These are phyloP conservation scores for Exophiala alcalophila DNA, from an alignment of 2,329 filamentous ascomycete genomes.

Conservation along the genomic window DNA sequence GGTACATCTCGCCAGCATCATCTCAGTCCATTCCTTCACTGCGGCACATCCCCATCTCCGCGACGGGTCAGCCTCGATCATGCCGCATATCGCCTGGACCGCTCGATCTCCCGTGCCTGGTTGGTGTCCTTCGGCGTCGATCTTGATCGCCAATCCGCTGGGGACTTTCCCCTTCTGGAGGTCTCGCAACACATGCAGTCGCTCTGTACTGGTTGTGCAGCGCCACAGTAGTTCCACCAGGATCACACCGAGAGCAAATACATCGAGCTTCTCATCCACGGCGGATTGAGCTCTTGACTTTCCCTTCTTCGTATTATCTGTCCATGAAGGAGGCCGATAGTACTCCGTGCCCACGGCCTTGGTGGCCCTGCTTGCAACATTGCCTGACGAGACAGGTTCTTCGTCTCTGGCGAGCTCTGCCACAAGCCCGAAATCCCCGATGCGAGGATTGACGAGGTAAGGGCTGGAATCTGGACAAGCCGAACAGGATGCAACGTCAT, in stretches of 20 bases:
- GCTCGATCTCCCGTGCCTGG: conserved; percentile 36
- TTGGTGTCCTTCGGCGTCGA: conserved; percentile 36
- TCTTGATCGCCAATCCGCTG: conserved; percentile 38
- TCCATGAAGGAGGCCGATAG: conserved; percentile 52
- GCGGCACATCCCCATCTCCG: conserved; percentile 40
- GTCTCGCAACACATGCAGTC: conserved; percentile 42
- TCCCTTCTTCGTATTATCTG: conserved; percentile 7
- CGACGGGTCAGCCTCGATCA: conserved; percentile 40
- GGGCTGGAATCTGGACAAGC: conserved; percentile 26
- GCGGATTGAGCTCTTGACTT: conserved; percentile 11
- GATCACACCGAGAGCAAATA: conserved; percentile 36
- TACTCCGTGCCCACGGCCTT: conserved; percentile 60
- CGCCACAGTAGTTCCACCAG: conserved; percentile 59
- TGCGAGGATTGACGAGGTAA: conserved; percentile 56
- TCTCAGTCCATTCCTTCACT: conserved; percentile 37
- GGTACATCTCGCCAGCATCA: conserved; percentile 8
- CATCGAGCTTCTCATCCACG: conserved; percentile 52
- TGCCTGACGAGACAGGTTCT: neutral
- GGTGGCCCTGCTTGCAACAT: conserved; percentile 20
- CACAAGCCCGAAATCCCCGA: conserved; percentile 67
- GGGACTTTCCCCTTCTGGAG: conserved; percentile 38
- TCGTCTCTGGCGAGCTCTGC: conserved; percentile 43
- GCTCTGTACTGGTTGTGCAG: conserved; percentile 52
- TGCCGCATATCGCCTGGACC: conserved; percentile 40
- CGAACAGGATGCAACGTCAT: conserved; percentile 26